Evolutionary conservation across 1,284 basidiomycete species (phyloP), one percentile per base, ranked within the genome.

Genomic region (Cryptococcus sp.): DNA sequence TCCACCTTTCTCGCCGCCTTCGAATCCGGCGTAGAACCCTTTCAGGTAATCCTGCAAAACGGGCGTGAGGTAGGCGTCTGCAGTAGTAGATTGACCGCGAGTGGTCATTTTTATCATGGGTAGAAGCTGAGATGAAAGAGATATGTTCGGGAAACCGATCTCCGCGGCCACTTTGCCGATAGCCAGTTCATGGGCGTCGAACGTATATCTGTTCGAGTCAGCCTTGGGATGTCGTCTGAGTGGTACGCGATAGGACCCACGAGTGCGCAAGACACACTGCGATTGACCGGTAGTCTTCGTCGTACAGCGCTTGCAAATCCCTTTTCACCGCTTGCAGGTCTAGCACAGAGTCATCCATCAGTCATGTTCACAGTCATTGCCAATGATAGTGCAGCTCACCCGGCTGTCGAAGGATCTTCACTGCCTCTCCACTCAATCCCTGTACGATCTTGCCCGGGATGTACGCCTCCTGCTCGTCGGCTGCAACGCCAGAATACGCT

Each of bases 11-110:
- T 66, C 52, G 1, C 69, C 69, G 11, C 69, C 83, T 65, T 94
- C 89, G 68, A 97, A 97, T 0, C 93, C 93, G 27, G 80, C 78
- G 78, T 93, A 96, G 82, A 97, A 96, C 0, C 92, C 91, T 65
- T 93, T 88, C 19, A 97, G 84, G 72, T 97, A 97, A 31, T 86
- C 83, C 22, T 85, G 81, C 38, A 97, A 79, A 49, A 96, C 89
- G 1, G 94, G 95, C 0, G 94, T 98, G 38, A 98, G 85, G 75
- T 99, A 99, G 1, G 95, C 96, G 69, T 99, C 95, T 0, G 93
- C 95, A 0, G 93, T 96, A 0, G 91, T 88, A 0, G 91, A 94
- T 5, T 90, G 87, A 0, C 93, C 95, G 5, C 95, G 88, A 0
- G 93, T 89, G 5, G 97, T 91, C 84, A 96, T 89, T 78, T 67